phyloP scores from a whole-genome alignment of 257 asterid genomes.

The Euphrasia confusa region DNA sequence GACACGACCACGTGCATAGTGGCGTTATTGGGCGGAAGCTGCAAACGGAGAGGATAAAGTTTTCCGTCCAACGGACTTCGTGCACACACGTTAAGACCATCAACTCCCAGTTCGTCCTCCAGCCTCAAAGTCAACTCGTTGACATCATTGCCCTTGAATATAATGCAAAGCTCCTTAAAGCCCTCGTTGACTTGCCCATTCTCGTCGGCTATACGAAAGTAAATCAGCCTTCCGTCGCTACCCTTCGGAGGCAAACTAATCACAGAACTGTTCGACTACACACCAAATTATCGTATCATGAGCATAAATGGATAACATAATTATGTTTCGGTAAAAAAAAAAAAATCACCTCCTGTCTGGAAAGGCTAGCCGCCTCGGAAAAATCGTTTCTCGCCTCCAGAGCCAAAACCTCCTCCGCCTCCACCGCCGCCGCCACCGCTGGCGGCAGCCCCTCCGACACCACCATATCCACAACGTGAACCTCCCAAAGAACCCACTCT shows the following conservation, averaged over 20 bases:
- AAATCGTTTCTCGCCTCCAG: conserved; percentile 34
- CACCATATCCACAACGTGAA: conserved; percentile 56
- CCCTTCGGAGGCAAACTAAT: conserved; percentile 58
- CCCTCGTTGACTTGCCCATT: conserved; percentile 61
- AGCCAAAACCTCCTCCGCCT: neutral
- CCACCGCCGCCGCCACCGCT: conserved; percentile 17
- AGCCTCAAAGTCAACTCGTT: conserved; percentile 48
- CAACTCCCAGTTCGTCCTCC: conserved; percentile 55
- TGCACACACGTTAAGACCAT: conserved; percentile 61
- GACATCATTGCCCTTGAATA: conserved; percentile 61
- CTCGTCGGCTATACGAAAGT: conserved; percentile 53
- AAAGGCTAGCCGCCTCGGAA: conserved; percentile 46
- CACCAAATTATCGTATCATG: neutral
- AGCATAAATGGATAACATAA: conserved; percentile 4
- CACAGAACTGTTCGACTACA: conserved; percentile 65
- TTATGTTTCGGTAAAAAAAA: neutral
- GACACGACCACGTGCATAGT: conserved; percentile 66
- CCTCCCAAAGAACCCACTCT: conserved; percentile 88
- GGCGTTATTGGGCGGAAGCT: conserved; percentile 85
- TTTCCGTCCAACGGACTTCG: conserved; percentile 72
- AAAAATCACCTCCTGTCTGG: conserved; percentile 57
- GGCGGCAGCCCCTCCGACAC: conserved; percentile 23
- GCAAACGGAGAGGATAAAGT: conserved; percentile 83
- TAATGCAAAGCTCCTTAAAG: conserved; percentile 49
- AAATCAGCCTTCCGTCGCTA: conserved; percentile 60